A percentile compares a stretch with the other conserved stretches of the same genome.
Conservation (phyloP, 1,284 basidiomycete genomes). For the Trichosporon inkin region DNA sequence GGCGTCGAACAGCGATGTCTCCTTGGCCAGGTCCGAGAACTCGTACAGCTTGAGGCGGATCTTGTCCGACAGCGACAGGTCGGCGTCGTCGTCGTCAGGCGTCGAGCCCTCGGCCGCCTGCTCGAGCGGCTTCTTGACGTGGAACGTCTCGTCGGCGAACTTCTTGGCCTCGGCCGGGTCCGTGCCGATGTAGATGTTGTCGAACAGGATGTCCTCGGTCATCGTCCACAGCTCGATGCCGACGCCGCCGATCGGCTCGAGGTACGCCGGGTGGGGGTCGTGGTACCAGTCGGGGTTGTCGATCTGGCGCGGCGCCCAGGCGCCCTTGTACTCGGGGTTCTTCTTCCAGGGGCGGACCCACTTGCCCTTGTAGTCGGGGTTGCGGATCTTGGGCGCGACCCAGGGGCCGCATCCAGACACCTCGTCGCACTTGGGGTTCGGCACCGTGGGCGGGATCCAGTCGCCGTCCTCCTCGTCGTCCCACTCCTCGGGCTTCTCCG, state of each 20-base stretch:
- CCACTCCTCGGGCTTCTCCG: conserved; percentile 98
- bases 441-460: conserved; percentile 84
- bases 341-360: conserved; percentile 91
- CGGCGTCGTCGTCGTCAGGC: conserved; percentile 54
- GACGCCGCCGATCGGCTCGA: conserved; percentile 83
- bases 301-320: conserved; percentile 89
- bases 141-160: conserved; percentile 77
- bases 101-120: conserved; percentile 51
- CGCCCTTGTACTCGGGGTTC: conserved; percentile 96
- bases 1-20: conserved; percentile 52
- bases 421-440: conserved; percentile 83
- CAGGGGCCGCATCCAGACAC: conserved; percentile 92
- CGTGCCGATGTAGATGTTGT: conserved; percentile 91
- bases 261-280: conserved; percentile 79
- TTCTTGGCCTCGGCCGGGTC: conserved; percentile 74
- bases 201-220: conserved; percentile 90
- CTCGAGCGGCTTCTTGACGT: conserved; percentile 62
- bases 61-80: conserved; percentile 37
- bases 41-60: conserved; percentile 45
- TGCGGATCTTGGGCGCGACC: conserved; percentile 79
- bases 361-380: conserved; percentile 92
- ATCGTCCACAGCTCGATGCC: conserved; percentile 98
- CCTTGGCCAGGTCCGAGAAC: conserved; percentile 44
- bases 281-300: conserved; percentile 89
- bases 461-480: conserved; percentile 98